These are phyloP conservation scores for Arxiozyma heterogenica DNA, from an alignment of 1,139 yeast genomes.

Conservation along the genomic window DNA sequence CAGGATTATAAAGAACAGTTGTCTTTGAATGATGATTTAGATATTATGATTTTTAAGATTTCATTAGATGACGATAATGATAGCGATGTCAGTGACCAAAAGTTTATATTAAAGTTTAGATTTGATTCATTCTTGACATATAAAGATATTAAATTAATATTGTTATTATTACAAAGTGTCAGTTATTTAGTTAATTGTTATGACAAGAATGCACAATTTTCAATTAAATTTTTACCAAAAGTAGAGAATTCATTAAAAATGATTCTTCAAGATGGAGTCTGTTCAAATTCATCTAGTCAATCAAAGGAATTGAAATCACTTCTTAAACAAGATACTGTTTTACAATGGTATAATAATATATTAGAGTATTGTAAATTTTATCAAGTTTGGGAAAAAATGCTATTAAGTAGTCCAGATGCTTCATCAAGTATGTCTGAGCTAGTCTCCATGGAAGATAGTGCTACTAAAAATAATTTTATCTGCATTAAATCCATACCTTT, in stretches of 20 bases:
- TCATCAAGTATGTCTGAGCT: not conserved
- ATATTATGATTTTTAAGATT: not conserved
- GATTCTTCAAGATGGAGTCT: not conserved
- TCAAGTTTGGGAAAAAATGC: slow-evolving; percentile 18
- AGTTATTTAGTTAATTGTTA: slow-evolving; percentile 28
- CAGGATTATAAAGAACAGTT: slow-evolving; percentile 14
- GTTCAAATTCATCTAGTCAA: not conserved
- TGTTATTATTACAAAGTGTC: slow-evolving; percentile 28
- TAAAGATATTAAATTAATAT: slow-evolving; percentile 21
- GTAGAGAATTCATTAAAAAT: slow-evolving; percentile 9
- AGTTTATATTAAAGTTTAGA: slow-evolving; percentile 8
- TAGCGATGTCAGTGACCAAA: not conserved
- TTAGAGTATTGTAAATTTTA: slow-evolving; percentile 19
- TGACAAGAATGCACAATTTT: slow-evolving; percentile 26
- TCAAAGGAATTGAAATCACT: not conserved
- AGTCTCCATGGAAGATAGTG: not conserved
- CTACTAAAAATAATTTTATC: too few relatives aligned
- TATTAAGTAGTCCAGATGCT: slow-evolving; percentile 3
- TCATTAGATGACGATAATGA: not conserved
- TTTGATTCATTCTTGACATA: slow-evolving; percentile 19
- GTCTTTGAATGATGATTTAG: slow-evolving; percentile 3
- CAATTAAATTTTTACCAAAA: slow-evolving; percentile 26
- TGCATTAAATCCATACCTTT: not conserved
- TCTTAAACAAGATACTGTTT: slow-evolving; percentile 5
- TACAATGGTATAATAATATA: slow-evolving; percentile 15